phyloP scores from a whole-genome alignment of 1,284 basidiomycete species.

The Mycosarcoma maydis region DNA sequence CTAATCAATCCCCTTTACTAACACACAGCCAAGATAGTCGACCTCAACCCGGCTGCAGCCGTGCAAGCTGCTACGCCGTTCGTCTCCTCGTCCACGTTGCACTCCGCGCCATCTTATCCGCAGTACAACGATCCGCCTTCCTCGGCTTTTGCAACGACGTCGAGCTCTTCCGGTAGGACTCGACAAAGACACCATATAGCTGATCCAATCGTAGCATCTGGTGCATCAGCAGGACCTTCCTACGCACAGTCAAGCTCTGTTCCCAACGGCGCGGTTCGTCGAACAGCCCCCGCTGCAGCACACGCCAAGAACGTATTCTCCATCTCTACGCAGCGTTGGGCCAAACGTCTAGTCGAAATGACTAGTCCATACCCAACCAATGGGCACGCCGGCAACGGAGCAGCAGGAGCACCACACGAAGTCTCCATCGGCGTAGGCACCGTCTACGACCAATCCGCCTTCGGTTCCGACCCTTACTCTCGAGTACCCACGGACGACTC shows the following conservation, averaged over 20 bases:
- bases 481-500: slow-evolving; percentile 6
- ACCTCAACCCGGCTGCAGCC: slow-evolving; percentile 30
- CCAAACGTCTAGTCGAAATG: slow-evolving; percentile 37
- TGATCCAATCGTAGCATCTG: slow-evolving; percentile 36
- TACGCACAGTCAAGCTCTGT: slow-evolving; percentile 25
- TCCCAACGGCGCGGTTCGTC: slow-evolving; percentile 21
- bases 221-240: slow-evolving; percentile 1
- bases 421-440: slow-evolving; percentile 37
- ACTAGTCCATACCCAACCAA: slow-evolving; percentile 17
- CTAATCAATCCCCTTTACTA: slow-evolving; percentile 3
- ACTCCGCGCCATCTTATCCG: slow-evolving; percentile 8
- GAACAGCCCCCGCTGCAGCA: slow-evolving; percentile 19
- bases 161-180: neutral
- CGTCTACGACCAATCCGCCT: slow-evolving; percentile 32
- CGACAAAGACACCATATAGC: slow-evolving; percentile 38
- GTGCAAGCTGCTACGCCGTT: slow-evolving; percentile 32
- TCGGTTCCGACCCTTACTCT: slow-evolving; percentile 19
- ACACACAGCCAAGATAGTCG: slow-evolving; percentile 27
- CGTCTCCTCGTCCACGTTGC: neutral
- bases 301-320: slow-evolving; percentile 50
- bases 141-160: slow-evolving; percentile 4
- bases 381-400: neutral
- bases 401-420: slow-evolving; percentile 8
- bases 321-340: slow-evolving; percentile 46
- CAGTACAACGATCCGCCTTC: slow-evolving; percentile 29